Evolutionary conservation across 202 grass and related monocot genomes (phyloP), one percentile per base, ranked within the genome.

Genomic region (Zoysia matrella): DNA sequence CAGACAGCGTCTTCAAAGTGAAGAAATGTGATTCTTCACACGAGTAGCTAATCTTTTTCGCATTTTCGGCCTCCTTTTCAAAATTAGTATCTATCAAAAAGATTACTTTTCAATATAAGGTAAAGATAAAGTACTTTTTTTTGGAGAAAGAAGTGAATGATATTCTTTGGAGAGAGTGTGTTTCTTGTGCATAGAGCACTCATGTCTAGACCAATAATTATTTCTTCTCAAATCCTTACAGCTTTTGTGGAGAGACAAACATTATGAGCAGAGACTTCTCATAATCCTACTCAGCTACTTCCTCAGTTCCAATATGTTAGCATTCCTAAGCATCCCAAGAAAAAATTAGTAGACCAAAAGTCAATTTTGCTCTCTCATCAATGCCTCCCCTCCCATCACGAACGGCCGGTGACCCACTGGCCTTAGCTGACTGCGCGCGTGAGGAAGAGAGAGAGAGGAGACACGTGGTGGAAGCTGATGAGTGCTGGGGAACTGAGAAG

Each of bases 51-150:
- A 14, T 2, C 55, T 0, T 67, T 68, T 75, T 65, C 18, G 55
- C 63, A 63, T 69, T 70, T 75, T 16, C 7, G 5, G 6, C 46
- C 44, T 45, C 53, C 66, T 56, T 72, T 85, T 11, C 8, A 56
- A 58, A 74, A 51, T 51, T 7, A 4, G 70, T 64, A 39, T 42
- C 0, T 16, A 50, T 64, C 46, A 30, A 63, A 69, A 73, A 57
- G 11, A 52, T 65, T 46, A 58, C 71, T 85, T 80, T 89, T 80
- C 13, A 80, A 51, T 52, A 6, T 58, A 80, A 69, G 72, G 81
- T 76, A 80, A 84, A 84, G 80, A 51, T 5, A 52, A 7, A 72
- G 48, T 58, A 80, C 22, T 65, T 65, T 52, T 76, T 6, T 42
- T 76, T 55, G 4, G 53, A 89, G 75, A 77, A 11, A 30, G 57